Evolutionary conservation across 2,329 filamentous ascomycete genomes (phyloP), one percentile per base, ranked within the genome.

Genomic region (Apiospora koreana): DNA sequence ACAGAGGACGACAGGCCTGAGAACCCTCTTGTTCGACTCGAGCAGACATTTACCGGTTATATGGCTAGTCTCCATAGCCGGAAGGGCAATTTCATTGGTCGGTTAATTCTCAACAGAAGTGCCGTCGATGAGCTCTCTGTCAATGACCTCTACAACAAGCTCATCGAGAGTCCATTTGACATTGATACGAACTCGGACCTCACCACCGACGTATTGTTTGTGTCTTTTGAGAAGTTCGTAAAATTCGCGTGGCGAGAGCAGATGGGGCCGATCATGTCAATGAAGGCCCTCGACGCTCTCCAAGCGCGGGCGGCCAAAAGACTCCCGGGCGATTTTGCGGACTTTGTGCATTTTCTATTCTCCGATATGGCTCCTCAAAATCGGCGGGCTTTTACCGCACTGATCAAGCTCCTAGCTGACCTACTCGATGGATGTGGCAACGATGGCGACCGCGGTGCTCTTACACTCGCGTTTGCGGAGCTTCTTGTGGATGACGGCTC

Each of bases 191-290:
- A 93, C 1, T 87, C 90, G 0, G 94, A 97, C 71, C 87, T 93
- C 10, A 88, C 91, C 3, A 90, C 95, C 10, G 94, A 98, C 77
- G 91, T 95, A 25, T 87, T 98, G 6, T 97, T 98, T 77, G 92
- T 93, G 35, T 93, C 95, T 0, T 98, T 98, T 79, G 95, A 98
- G 79, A 98, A 97, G 72, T 98, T 98, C 75, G 84, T 98, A 71
- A 91, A 90, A 71, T 91, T 94, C 73, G 94, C 93, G 16, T 98
- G 95, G 95, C 91, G 88, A 71, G 93, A 95, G 74, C 92, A 94
- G 75, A 94, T 98, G 86, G 95, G 95, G 0, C 90, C 93, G 3
- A 89, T 98, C 69, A 90, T 98, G 79, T 90, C 93, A 1, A 86
- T 89, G 68, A 86, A 92, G 65, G 87, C 90, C 6, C 85, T 98